These are phyloP conservation scores for Globisporangium polare DNA, from an alignment of 352 stramenopile species.

Conservation along the genomic window DNA sequence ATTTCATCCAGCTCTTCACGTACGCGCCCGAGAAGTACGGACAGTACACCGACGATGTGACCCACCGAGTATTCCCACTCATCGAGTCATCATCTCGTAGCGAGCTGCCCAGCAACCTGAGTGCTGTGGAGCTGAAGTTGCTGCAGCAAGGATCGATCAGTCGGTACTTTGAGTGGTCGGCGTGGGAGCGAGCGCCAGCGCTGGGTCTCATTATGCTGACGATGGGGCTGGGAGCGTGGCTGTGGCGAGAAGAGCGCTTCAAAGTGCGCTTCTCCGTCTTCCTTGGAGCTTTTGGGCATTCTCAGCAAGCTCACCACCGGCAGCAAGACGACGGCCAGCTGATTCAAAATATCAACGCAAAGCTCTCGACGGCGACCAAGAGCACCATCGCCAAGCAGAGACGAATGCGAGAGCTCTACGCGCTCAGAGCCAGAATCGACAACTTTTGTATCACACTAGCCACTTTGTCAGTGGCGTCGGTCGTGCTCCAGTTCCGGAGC, in stretches of 20 bases:
- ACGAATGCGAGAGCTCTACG: conserved; percentile 28
- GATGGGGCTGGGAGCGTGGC: conserved; percentile 21
- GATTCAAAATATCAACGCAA: not conserved
- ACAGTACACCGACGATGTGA: conserved; percentile 24
- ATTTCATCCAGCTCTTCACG: conserved; percentile 38
- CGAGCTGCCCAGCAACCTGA: conserved; percentile 14
- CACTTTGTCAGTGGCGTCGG: conserved; percentile 30
- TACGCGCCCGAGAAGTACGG: conserved; percentile 35
- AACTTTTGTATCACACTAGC: conserved; percentile 32
- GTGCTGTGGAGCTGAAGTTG: conserved; percentile 10
- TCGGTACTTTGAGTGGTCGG: conserved; percentile 43
- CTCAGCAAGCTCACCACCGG: not conserved
- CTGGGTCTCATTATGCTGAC: conserved; percentile 25
- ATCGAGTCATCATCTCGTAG: not conserved
- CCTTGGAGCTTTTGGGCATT: conserved; percentile 19
- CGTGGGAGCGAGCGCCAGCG: conserved; percentile 40
- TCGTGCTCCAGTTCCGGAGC: conserved; percentile 51
- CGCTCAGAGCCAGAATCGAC: conserved; percentile 28
- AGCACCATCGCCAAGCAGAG: conserved; percentile 19
- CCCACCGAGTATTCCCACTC: conserved; percentile 23
- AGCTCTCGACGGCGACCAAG: not conserved
- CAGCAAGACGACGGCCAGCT: not conserved
- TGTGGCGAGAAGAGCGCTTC: conserved; percentile 33
- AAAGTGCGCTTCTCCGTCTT: conserved; percentile 31
- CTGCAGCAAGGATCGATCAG: conserved; percentile 40